Percentiles rank a stretch among this genome's conserved stretches.
These are phyloP conservation scores for Mycena vulgaris DNA, from an alignment of 768 basidiomycete genomes.

Conservation along the genomic window DNA sequence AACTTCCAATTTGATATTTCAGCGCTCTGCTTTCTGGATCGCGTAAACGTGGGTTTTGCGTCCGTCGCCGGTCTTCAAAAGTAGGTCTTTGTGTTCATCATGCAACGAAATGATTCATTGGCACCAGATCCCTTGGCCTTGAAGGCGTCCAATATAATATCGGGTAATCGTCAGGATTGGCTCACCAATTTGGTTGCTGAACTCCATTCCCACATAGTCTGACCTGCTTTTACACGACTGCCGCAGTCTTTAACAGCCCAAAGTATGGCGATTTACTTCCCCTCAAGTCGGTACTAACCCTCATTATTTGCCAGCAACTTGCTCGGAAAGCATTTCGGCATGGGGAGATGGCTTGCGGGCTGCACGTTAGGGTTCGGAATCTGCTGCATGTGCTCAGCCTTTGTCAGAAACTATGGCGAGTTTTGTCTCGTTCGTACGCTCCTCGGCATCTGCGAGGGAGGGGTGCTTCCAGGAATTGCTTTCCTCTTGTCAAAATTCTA, in stretches of 20 bases:
- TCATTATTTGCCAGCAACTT: slow-evolving; percentile 2
- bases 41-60: slow-evolving; percentile 21
- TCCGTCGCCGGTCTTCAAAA: slow-evolving; percentile 19
- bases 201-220: not conserved
- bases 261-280: slow-evolving; percentile 2
- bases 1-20: not conserved
- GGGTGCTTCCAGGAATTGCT: slow-evolving; percentile 16
- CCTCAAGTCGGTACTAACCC: too few species aligned
- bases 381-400: slow-evolving; percentile 23
- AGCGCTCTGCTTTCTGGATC: slow-evolving; percentile 21
- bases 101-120: not conserved
- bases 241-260: slow-evolving; percentile 1
- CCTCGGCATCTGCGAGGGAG: slow-evolving; percentile 3
- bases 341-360: slow-evolving; percentile 21
- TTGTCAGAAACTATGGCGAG: slow-evolving; percentile 17
- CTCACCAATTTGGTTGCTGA: not conserved
- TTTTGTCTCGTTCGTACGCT: slow-evolving; percentile 22
- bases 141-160: slow-evolving; percentile 15
- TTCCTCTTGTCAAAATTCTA: slow-evolving; percentile 21
- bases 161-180: not conserved
- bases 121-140: slow-evolving; percentile 16
- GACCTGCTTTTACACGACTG: slow-evolving; percentile 17
- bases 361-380: slow-evolving; percentile 16
- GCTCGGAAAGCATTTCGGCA: slow-evolving; percentile 16
- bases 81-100: not conserved